Evolutionary conservation across 2,329 filamentous ascomycete genomes (phyloP).

Genomic region (Zymoseptoria ardabiliae): DNA sequence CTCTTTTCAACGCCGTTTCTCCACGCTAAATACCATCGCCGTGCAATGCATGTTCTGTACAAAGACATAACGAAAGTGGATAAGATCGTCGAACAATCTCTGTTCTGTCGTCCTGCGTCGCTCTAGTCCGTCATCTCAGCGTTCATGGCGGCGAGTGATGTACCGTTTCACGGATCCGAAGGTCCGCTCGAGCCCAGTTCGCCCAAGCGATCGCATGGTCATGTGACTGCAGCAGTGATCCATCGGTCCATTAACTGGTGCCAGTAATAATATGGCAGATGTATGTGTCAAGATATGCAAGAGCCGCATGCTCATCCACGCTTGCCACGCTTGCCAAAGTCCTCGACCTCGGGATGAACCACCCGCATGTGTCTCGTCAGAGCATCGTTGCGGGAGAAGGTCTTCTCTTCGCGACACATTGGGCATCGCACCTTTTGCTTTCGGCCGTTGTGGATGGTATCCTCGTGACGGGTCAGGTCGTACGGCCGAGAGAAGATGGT

Average conservation of each 20-base stretch:
- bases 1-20: neutral
- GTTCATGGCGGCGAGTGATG: neutral
- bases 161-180: neutral
- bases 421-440: constrained; percentile 94
- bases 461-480: constrained; percentile 91
- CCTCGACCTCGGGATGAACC: constrained; percentile 81
- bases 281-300: neutral
- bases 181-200: neutral
- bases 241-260: neutral
- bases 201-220: neutral
- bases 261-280: neutral
- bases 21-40: neutral
- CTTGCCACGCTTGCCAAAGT: constrained; percentile 57
- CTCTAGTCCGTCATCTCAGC: neutral
- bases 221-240: neutral
- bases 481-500: constrained; percentile 93
- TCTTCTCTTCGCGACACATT: constrained; percentile 92
- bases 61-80: neutral
- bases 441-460: constrained; percentile 90
- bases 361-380: constrained; percentile 90
- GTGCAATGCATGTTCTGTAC: neutral
- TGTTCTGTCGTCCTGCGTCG: neutral
- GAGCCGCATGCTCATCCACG: constrained; percentile 27
- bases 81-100: neutral
- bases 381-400: constrained; percentile 90